A percentile compares a stretch with the other conserved stretches of the same genome.
These are phyloP conservation scores for Lecanoromycetidae sp. DNA, from an alignment of 2,329 filamentous ascomycete genomes.

Conservation along the genomic window DNA sequence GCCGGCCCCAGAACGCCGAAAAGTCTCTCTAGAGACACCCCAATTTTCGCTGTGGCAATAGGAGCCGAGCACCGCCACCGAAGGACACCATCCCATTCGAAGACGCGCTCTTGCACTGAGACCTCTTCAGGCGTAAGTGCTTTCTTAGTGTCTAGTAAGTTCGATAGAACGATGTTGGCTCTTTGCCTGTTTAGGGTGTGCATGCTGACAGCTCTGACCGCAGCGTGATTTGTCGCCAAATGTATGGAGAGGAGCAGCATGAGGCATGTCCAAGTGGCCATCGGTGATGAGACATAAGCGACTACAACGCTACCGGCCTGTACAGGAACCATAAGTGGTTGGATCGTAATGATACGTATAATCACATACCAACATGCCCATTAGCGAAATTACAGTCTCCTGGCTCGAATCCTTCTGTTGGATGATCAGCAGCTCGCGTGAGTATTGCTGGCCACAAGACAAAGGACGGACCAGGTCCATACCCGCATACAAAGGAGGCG, in stretches of 20 bases:
- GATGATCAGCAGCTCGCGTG: slow-evolving; percentile 16
- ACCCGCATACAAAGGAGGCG: no score
- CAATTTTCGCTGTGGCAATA: slow-evolving; percentile 45
- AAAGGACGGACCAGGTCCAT: no score
- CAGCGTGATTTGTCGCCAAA: slow-evolving; percentile 72
- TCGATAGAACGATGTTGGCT: slow-evolving; percentile 62
- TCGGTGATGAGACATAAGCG: slow-evolving; percentile 56
- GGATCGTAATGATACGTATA: background rate
- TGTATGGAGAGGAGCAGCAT: slow-evolving; percentile 62
- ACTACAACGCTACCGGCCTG: slow-evolving; percentile 68
- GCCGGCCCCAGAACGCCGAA: slow-evolving; percentile 21
- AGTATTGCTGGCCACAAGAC: background rate
- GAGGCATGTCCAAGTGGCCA: slow-evolving; percentile 63
- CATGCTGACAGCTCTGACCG: slow-evolving; percentile 75
- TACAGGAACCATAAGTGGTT: background rate
- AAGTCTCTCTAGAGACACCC: slow-evolving; percentile 32
- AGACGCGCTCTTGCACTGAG: slow-evolving; percentile 45
- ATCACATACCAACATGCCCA: slow-evolving; percentile 61
- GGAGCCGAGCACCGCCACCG: slow-evolving; percentile 35
- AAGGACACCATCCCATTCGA: slow-evolving; percentile 55
- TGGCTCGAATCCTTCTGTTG: slow-evolving; percentile 74
- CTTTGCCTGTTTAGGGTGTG: slow-evolving; percentile 74
- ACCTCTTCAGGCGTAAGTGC: slow-evolving; percentile 56
- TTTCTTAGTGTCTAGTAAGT: slow-evolving; percentile 36
- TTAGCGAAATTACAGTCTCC: slow-evolving; percentile 79